phyloP scores from a whole-genome alignment of 805 yeast genomes.

The Candida nonsorbophila region DNA sequence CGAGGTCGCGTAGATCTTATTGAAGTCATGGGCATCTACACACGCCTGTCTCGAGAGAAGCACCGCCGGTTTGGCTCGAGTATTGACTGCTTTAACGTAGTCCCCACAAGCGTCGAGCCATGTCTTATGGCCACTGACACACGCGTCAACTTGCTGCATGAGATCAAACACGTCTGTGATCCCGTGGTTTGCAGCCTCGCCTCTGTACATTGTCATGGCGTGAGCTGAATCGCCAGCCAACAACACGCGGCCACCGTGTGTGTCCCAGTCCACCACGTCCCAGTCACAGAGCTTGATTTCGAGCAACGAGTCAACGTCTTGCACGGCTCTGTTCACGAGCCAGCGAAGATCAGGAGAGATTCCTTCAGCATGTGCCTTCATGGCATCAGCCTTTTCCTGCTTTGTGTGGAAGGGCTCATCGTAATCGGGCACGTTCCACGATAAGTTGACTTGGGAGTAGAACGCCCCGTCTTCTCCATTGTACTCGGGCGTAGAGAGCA shows the following conservation, averaged over 20 bases:
- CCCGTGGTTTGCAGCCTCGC: slow-evolving; percentile 16
- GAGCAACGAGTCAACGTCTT: slow-evolving; percentile 6
- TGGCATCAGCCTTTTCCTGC: slow-evolving; percentile 12
- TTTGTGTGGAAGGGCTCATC: slow-evolving; percentile 11
- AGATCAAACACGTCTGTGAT: slow-evolving; percentile 12
- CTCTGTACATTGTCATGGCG: slow-evolving; percentile 16
- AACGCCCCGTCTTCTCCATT: slow-evolving; percentile 7
- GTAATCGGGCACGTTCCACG: slow-evolving; percentile 9
- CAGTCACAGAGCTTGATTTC: slow-evolving; percentile 13
- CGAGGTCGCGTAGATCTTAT: slow-evolving; percentile 7
- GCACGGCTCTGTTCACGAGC: slow-evolving; percentile 11
- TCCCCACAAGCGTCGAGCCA: slow-evolving; percentile 9
- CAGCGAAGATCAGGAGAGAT: slow-evolving; percentile 8
- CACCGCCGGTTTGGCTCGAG: slow-evolving; percentile 13
- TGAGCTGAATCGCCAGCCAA: slow-evolving; percentile 16
- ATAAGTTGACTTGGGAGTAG: slow-evolving; percentile 14
- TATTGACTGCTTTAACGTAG: slow-evolving; percentile 8
- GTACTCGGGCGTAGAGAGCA: slow-evolving; percentile 15
- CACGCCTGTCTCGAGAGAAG: slow-evolving; percentile 19
- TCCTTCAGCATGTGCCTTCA: slow-evolving; percentile 10
- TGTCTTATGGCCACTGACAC: slow-evolving; percentile 2
- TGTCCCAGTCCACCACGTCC: slow-evolving; percentile 13
- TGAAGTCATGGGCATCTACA: slow-evolving; percentile 19
- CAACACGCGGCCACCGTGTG: slow-evolving; percentile 5
- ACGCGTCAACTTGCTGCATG: slow-evolving; percentile 8